phyloP scores from a whole-genome alignment of 768 basidiomycete species.

The Hygrophoropsis aurantiaca region DNA sequence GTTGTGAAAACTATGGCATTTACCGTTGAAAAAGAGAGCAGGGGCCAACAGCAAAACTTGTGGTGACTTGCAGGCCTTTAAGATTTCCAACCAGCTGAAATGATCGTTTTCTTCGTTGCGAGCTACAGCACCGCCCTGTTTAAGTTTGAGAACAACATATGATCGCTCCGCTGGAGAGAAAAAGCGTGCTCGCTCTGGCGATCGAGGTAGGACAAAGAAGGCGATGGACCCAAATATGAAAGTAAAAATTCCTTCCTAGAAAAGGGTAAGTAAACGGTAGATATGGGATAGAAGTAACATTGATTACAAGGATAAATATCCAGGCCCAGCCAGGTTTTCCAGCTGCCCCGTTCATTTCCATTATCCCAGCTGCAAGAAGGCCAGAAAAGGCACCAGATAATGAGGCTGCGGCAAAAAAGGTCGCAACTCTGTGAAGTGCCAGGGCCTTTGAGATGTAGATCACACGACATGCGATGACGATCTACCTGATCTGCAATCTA shows the following conservation, averaged over 20 bases:
- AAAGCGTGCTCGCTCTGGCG: conserved; percentile 47
- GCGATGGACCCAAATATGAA: conserved; percentile 51
- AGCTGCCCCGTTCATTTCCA: conserved; percentile 51
- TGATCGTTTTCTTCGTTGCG: conserved; percentile 41
- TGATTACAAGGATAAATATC: conserved; percentile 52
- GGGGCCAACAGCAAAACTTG: conserved; percentile 56
- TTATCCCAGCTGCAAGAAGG: conserved; percentile 58
- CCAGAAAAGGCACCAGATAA: conserved; percentile 65
- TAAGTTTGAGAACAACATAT: conserved; percentile 37
- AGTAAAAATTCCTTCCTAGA: conserved; percentile 62
- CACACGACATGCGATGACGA: not conserved
- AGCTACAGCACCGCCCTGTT: conserved; percentile 29
- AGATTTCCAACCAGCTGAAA: conserved; percentile 61
- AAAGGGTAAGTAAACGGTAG: not conserved
- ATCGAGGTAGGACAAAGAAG: conserved; percentile 49
- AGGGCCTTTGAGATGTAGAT: conserved; percentile 3
- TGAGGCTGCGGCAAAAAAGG: conserved; percentile 44
- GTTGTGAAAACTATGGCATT: conserved; percentile 10
- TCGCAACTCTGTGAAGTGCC: conserved; percentile 32
- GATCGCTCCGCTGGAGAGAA: conserved; percentile 49
- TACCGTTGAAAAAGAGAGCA: conserved; percentile 54
- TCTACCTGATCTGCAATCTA: conserved; percentile 22
- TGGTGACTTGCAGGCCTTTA: conserved; percentile 44
- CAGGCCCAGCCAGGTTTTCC: conserved; percentile 61
- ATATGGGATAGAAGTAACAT: not conserved